phyloP scores from a whole-genome alignment of 1,284 basidiomycete species.

The Rhizopogon parksii region DNA sequence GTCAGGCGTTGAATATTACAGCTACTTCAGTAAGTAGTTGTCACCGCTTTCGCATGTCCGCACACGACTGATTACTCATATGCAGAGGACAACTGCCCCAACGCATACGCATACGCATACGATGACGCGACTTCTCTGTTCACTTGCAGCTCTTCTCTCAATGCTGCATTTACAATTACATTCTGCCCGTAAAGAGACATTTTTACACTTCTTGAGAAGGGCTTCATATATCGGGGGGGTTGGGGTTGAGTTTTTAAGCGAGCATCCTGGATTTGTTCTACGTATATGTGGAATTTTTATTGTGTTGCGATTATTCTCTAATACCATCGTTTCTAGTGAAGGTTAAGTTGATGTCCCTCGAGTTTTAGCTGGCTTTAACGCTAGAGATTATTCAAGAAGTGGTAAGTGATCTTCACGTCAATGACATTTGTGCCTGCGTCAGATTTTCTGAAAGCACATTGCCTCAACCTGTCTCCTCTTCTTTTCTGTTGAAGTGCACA shows the following conservation, averaged over 20 bases:
- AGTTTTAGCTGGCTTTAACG: no score
- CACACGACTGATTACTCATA: background rate
- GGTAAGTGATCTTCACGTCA: no score
- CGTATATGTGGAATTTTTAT: background rate
- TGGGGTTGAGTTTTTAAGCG: background rate
- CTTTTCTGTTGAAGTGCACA: no score
- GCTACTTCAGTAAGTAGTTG: constrained; percentile 37
- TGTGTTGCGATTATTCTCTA: background rate
- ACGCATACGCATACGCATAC: constrained; percentile 41
- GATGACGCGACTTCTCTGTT: constrained; percentile 39
- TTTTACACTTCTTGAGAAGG: background rate
- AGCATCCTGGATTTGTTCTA: background rate
- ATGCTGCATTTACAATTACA: constrained; percentile 34
- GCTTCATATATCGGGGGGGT: background rate
- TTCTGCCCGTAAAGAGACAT: constrained; percentile 29
- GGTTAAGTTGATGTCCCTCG: no score
- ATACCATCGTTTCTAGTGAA: no score
- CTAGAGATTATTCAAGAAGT: no score
- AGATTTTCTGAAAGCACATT: no score
- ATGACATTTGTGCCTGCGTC: no score
- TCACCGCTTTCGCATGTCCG: background rate
- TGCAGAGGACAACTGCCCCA: constrained; percentile 33
- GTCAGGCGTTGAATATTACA: constrained; percentile 38
- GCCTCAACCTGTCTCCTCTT: no score
- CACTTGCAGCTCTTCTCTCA: constrained; percentile 26